phyloP scores from a whole-genome alignment of 257 asterid genomes.

The Rhazya stricta region DNA sequence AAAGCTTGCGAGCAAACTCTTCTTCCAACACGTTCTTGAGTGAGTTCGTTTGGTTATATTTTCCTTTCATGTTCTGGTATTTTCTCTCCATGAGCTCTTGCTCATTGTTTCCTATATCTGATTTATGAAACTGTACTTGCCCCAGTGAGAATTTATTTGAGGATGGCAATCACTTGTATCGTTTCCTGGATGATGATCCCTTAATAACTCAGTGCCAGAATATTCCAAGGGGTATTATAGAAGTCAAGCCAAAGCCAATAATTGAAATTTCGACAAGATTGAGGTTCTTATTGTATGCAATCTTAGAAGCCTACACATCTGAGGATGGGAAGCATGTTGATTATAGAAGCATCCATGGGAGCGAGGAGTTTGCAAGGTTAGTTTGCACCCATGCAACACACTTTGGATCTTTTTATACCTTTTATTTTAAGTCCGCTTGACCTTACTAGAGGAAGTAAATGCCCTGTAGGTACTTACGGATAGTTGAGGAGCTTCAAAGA shows the following conservation, averaged over 20 bases:
- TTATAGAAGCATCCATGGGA: constrained; percentile 78
- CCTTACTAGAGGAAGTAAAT: neutral
- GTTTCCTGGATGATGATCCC: constrained; percentile 85
- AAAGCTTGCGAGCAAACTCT: constrained; percentile 66
- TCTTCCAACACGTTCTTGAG: constrained; percentile 67
- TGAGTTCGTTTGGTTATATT: constrained; percentile 37
- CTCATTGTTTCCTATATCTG: neutral
- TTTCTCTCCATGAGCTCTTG: neutral
- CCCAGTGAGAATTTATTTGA: constrained; percentile 68
- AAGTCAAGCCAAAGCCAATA: constrained; percentile 75
- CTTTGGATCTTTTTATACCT: neutral
- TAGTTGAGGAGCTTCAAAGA: constrained; percentile 84
- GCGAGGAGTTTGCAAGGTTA: constrained; percentile 94
- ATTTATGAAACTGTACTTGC: constrained; percentile 9
- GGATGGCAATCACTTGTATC: constrained; percentile 73
- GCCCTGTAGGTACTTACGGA: constrained; percentile 65
- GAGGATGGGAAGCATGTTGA: constrained; percentile 71
- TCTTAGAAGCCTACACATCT: constrained; percentile 77
- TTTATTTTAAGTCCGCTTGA: neutral
- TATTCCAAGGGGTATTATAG: constrained; percentile 78
- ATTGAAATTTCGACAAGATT: constrained; percentile 72
- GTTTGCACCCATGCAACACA: constrained; percentile 6
- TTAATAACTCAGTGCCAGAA: constrained; percentile 68
- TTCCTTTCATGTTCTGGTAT: neutral
- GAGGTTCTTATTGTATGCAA: constrained; percentile 54